Base-by-base conservation (phyloP, 352 stramenopile species). In the Globisporangium perplexum region DNA sequence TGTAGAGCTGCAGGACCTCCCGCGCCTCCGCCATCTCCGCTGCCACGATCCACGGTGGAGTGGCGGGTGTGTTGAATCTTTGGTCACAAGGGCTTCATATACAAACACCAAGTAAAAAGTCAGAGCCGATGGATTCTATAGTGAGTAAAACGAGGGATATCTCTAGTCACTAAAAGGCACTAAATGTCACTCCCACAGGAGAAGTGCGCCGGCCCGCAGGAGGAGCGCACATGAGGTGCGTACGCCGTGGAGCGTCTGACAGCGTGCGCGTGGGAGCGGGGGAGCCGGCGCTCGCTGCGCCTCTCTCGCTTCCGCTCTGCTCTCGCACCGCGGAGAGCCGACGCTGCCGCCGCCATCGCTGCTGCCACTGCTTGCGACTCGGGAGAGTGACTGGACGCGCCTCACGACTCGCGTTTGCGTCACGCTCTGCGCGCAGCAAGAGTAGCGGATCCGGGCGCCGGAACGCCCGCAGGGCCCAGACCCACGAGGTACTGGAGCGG, bases 1-100 rank as follows among this genome's bases (percentile, higher is more conserved):
- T 74, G 63, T 93, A 93, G 66, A 93, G 72, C 59, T 72, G 79
- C 69, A 84, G 59, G 46, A 95, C 76, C 50, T 88, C 67, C 49
- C 72, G 72, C 30, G 53, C 57, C 17, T 77, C 65, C 22, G 72
- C 65, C 71, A 84, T 74, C 18, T 15, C 18, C 15, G 17, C 49
- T 8, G 1, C 30, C n/a, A n/a, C n/a, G n/a, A n/a, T n/a, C n/a
- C n/a, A n/a, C n/a, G n/a, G n/a, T n/a, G n/a, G n/a, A n/a, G n/a
- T n/a, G n/a, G n/a, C n/a, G n/a, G n/a, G n/a, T n/a, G n/a, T n/a
- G n/a, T n/a, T n/a, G n/a, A n/a, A n/a, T n/a, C n/a, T n/a, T n/a
- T n/a, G n/a, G n/a, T n/a, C n/a, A n/a, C n/a, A n/a, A n/a, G n/a
- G n/a, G n/a, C n/a, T n/a, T n/a, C n/a, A n/a, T n/a, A n/a, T n/a